Evolutionary conservation across 345 rosid genomes (phyloP), one percentile per base, ranked within the genome.

Genomic region (Camelina sativa): DNA sequence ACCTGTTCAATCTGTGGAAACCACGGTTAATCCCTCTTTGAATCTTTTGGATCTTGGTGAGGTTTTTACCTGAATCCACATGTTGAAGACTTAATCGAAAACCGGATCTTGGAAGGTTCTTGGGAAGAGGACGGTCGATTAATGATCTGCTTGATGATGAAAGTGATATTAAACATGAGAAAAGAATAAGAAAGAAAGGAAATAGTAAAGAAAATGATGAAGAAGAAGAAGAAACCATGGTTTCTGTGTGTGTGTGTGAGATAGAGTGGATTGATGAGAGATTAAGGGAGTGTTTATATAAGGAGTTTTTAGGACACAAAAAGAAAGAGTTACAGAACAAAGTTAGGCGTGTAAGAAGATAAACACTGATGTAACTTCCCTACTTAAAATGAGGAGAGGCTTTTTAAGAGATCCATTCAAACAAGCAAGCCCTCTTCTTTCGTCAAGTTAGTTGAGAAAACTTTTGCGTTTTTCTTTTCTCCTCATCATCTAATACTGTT

Each of bases 11-110:
- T 65, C 96, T 87, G 51, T 81, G 83, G 16, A 65, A 75, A 11
- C 93, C 89, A 8, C 97, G 91, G 74, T 72, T 85, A 15, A 90
- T 73, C 13, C 93, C 96, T 0, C 86, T 96, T 61, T 78, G 86
- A 17, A 92, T 78, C 17, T 84, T 84, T 76, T 95, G 86, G 56
- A 89, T 82, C 53, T 86, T 87, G 35, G 99, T 90, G 44, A 92
- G 71, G 82, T 95, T 95, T 78, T 85, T 90, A 19, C 87, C 87
- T 0, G 87, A 86, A 47, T 95, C 97, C 1, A 95, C 82, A 35
- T 90, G 96, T 68, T 67, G 67, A 16, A 95, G 89, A 10, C 43
- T 72, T 1, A 86, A 75, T 38, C 82, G 82, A 71, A 95, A 85
- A 65, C 81, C 81, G 32, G 81, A 60, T 65, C 64, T 72, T 44